These are phyloP conservation scores for Leccinum ponderosum DNA, from an alignment of 1,284 basidiomycete genomes.

Conservation along the genomic window DNA sequence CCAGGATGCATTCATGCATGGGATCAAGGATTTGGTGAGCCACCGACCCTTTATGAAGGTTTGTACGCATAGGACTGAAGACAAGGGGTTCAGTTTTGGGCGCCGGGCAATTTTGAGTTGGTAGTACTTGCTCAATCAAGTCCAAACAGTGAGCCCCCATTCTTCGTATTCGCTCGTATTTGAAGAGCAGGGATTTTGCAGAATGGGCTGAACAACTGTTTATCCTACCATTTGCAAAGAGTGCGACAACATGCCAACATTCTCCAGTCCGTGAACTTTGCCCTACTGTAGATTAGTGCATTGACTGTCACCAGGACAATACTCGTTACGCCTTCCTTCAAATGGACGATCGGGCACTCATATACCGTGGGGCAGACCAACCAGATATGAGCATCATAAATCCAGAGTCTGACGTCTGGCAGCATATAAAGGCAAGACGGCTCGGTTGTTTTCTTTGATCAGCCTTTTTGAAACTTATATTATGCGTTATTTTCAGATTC, in stretches of 20 bases:
- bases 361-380: conserved; percentile 97
- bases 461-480: neutral
- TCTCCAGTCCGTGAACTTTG: conserved; percentile 63
- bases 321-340: conserved; percentile 94
- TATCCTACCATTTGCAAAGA: conserved; percentile 91
- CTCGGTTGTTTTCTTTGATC: neutral
- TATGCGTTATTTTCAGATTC: conserved; percentile 56
- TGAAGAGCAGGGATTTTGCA: conserved; percentile 24
- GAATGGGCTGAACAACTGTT: conserved; percentile 74
- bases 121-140: conserved; percentile 62
- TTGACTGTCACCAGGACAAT: conserved; percentile 65
- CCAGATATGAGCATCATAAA: conserved; percentile 98
- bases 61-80: conserved; percentile 7
- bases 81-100: conserved; percentile 72
- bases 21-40: conserved; percentile 64
- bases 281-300: neutral
- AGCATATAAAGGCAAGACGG: conserved; percentile 78
- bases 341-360: conserved; percentile 90
- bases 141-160: conserved; percentile 44
- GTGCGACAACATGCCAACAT: conserved; percentile 89
- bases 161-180: neutral
- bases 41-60: neutral
- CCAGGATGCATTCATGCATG: conserved; percentile 86
- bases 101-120: conserved; percentile 86
- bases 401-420: conserved; percentile 98